These are phyloP conservation scores for Kurtzmaniella quercitrusa DNA, from an alignment of 1,139 yeast species.

Conservation along the genomic window DNA sequence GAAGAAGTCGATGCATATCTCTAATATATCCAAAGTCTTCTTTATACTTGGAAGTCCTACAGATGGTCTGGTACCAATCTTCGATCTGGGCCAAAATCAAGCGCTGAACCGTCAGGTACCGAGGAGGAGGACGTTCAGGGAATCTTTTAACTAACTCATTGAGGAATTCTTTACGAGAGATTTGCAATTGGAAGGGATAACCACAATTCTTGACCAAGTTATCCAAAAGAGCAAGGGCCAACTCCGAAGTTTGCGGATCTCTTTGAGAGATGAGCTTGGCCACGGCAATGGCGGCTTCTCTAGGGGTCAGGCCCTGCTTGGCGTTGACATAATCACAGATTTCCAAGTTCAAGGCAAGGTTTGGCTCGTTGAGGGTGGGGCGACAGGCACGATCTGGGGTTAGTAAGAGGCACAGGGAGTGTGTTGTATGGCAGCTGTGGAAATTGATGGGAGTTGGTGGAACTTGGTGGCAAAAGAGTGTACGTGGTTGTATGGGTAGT, in stretches of 20 bases:
- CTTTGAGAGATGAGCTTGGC: conserved; percentile 79
- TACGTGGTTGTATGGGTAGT: too few species aligned
- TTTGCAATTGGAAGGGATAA: conserved; percentile 92
- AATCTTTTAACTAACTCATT: conserved; percentile 89
- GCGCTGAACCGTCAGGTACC: conserved; percentile 79
- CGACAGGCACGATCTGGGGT: conserved; percentile 78
- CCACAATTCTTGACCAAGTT: conserved; percentile 96
- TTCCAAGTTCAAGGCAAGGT: conserved; percentile 80
- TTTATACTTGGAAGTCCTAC: conserved; percentile 84
- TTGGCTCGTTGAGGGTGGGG: conserved; percentile 81
- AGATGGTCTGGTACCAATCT: conserved; percentile 96
- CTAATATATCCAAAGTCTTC: conserved; percentile 89
- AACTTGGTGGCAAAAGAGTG: too few species aligned
- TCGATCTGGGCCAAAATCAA: conserved; percentile 86
- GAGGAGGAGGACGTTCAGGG: conserved; percentile 91
- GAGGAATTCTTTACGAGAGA: conserved; percentile 88
- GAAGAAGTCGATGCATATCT: conserved; percentile 89
- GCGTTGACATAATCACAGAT: conserved; percentile 91
- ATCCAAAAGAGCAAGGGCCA: conserved; percentile 63
- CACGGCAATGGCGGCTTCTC: conserved; percentile 91
- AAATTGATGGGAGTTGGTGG: not conserved
- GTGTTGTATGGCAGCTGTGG: too few species aligned
- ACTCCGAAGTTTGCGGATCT: conserved; percentile 72
- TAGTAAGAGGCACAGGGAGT: conserved; percentile 13
- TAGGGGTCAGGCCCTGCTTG: conserved; percentile 85